A percentile compares a stretch with the other conserved stretches of the same genome.
Evolutionary conservation across 1,284 basidiomycete genomes (phyloP).

Genomic region (Cutaneotrichosporon spelunceum): DNA sequence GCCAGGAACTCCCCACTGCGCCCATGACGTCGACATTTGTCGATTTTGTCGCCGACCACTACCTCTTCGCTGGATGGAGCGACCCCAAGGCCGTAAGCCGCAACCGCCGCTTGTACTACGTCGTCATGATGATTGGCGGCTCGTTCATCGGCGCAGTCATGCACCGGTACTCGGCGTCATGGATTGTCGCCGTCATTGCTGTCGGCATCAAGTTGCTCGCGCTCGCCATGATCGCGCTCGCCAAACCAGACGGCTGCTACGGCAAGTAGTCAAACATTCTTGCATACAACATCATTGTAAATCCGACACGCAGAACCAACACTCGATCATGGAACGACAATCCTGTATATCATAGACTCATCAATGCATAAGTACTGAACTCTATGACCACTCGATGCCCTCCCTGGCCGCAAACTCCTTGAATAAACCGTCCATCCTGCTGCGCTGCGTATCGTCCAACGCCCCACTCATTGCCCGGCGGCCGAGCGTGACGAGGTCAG

Average conservation of each 20-base stretch:
- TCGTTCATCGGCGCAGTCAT: slow-evolving; percentile 42
- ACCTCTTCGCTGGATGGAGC: slow-evolving; percentile 34
- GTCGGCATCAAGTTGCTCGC: slow-evolving; percentile 36
- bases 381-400: slow-evolving; percentile 11
- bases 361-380: neutral
- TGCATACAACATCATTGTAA: neutral
- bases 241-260: slow-evolving; percentile 10
- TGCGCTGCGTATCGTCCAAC: slow-evolving; percentile 18
- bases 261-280: neutral
- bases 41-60: slow-evolving; percentile 46
- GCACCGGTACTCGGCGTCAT: slow-evolving; percentile 36
- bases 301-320: neutral
- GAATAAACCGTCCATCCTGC: slow-evolving; percentile 10
- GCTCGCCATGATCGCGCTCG: slow-evolving; percentile 22
- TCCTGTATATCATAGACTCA: neutral
- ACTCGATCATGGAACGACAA: neutral
- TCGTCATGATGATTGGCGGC: slow-evolving; percentile 42
- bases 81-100: slow-evolving; percentile 33
- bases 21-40: slow-evolving; percentile 48
- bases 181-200: slow-evolving; percentile 40
- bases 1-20: slow-evolving; percentile 42
- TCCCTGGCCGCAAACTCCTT: slow-evolving; percentile 14
- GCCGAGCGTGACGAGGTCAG: slow-evolving; percentile 28
- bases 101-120: slow-evolving; percentile 42
- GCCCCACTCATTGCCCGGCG: slow-evolving; percentile 25